Evolutionary conservation across 495 filamentous ascomycete genomes (phyloP).

Genomic region (Trichoderma asperelloides): DNA sequence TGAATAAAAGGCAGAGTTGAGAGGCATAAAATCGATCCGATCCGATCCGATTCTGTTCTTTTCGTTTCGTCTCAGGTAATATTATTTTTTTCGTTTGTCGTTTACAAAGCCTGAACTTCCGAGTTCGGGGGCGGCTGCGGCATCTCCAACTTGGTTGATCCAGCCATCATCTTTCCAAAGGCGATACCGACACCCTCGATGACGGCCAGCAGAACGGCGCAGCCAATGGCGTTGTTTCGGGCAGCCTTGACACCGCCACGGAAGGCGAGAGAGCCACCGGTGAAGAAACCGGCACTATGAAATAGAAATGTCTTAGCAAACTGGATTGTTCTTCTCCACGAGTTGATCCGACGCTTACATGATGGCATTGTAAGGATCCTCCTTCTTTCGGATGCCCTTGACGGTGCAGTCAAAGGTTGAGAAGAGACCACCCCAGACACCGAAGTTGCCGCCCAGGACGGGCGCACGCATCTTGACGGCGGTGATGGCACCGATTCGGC

Average conservation of each 20-base stretch:
- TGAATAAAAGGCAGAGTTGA: constrained; percentile 5
- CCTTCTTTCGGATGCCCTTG: constrained; percentile 90
- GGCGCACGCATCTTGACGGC: constrained; percentile 96
- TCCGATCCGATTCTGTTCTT: neutral
- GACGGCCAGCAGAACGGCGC: constrained; percentile 84
- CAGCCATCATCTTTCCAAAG: constrained; percentile 93
- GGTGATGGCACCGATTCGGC: constrained; percentile 89
- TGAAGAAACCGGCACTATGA: constrained; percentile 76
- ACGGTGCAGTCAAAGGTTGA: constrained; percentile 95
- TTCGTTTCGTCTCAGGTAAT: neutral
- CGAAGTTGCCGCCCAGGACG: constrained; percentile 94
- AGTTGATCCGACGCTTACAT: constrained; percentile 26
- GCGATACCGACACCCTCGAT: constrained; percentile 98
- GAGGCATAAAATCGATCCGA: constrained; percentile 3
- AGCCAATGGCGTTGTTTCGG: constrained; percentile 90
- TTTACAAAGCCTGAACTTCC: constrained; percentile 6
- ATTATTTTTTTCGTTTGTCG: neutral
- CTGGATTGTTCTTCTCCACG: neutral
- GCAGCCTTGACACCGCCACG: constrained; percentile 83
- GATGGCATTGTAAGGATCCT: constrained; percentile 95
- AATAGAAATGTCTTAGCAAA: neutral
- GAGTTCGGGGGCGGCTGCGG: neutral
- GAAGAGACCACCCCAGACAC: constrained; percentile 90
- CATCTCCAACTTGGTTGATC: constrained; percentile 79
- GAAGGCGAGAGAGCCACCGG: constrained; percentile 82